Evolutionary conservation across 306 rosid genomes (phyloP).

Genomic region (Fragaria ananassa): DNA sequence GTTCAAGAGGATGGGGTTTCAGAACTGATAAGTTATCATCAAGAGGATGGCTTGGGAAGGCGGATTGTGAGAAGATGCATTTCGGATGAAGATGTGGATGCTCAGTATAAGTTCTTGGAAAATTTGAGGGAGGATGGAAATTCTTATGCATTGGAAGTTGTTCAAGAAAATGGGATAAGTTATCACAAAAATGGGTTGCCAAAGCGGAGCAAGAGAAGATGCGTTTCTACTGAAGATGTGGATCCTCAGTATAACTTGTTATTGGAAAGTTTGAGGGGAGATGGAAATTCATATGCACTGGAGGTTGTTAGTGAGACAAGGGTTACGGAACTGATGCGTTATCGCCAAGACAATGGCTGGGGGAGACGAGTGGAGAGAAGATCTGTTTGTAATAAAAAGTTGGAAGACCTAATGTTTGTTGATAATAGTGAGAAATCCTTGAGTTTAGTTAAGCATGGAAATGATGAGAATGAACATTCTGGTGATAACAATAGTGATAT

Average conservation of each 20-base stretch:
- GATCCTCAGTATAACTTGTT: conserved; percentile 34
- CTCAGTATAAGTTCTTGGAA: conserved; percentile 34
- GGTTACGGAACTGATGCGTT: background rate
- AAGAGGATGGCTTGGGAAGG: background rate
- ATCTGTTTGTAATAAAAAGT: background rate
- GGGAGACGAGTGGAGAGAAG: background rate
- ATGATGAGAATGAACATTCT: background rate
- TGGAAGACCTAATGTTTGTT: conserved; percentile 9
- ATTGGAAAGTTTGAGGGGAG: conserved; percentile 32
- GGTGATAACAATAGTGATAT: conserved; percentile 11
- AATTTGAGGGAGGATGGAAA: conserved; percentile 25
- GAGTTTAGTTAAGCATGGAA: background rate
- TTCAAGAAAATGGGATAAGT: background rate
- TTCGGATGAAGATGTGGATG: conserved; percentile 18
- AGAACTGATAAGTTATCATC: background rate
- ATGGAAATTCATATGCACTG: background rate
- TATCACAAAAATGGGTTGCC: background rate
- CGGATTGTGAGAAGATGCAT: background rate
- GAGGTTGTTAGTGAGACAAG: background rate
- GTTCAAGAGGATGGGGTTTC: background rate
- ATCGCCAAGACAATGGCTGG: background rate
- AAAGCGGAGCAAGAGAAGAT: no score
- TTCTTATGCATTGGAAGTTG: background rate
- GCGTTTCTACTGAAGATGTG: no score
- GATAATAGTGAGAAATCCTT: conserved; percentile 3